phyloP scores from a whole-genome alignment of 2,329 filamentous ascomycete species.

The Aspergillus cejpii region DNA sequence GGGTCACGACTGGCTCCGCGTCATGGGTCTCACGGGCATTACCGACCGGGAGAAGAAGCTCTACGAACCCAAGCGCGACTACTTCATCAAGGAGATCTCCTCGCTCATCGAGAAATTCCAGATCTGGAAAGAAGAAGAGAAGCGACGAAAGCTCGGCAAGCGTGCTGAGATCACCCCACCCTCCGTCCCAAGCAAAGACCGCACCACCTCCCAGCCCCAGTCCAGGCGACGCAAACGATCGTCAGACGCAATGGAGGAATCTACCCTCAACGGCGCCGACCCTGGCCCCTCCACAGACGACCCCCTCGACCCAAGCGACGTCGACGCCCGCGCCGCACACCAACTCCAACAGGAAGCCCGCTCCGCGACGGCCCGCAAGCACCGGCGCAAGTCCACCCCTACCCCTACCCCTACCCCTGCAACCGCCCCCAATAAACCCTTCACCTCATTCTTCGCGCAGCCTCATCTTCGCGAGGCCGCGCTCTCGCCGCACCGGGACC shows the following conservation, averaged over 20 bases:
- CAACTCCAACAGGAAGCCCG: slow-evolving; percentile 69
- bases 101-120: slow-evolving; percentile 80
- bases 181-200: slow-evolving; percentile 36
- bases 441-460: slow-evolving; percentile 82
- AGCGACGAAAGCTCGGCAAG: slow-evolving; percentile 68
- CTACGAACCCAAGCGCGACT: slow-evolving; percentile 75
- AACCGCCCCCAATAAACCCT: slow-evolving; percentile 46
- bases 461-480: slow-evolving; percentile 72
- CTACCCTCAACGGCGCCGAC: slow-evolving; percentile 9
- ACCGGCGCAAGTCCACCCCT: slow-evolving; percentile 6
- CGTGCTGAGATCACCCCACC: slow-evolving; percentile 16
- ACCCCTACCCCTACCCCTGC: background rate
- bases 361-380: slow-evolving; percentile 46
- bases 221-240: slow-evolving; percentile 27
- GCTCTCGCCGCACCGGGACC: slow-evolving; percentile 62
- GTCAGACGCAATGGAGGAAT: background rate
- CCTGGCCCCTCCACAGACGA: slow-evolving; percentile 39
- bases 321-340: slow-evolving; percentile 64
- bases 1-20: slow-evolving; percentile 84
- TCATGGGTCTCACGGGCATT: slow-evolving; percentile 80
- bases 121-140: slow-evolving; percentile 83
- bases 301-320: slow-evolving; percentile 59
- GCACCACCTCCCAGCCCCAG: slow-evolving; percentile 31
- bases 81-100: slow-evolving; percentile 78
- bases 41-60: slow-evolving; percentile 80